Base-by-base conservation (phyloP, 2,329 filamentous ascomycete genomes). In the Diaporthe sp. region DNA sequence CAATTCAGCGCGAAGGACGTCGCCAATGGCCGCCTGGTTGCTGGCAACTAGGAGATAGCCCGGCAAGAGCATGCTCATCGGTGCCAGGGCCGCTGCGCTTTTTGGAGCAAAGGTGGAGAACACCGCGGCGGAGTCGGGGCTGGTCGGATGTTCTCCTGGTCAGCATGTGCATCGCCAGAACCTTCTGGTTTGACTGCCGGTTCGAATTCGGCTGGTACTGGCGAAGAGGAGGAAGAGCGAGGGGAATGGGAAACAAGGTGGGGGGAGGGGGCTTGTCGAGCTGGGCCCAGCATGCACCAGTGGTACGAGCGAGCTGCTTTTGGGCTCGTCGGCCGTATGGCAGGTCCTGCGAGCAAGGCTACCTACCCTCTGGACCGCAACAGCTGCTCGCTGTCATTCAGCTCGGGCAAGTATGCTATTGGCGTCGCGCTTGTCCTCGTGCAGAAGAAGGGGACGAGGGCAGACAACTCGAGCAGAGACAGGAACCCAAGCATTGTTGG, bases 11-110 rank as follows among this genome's bases (percentile, higher is more conserved):
- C 45, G 13, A 8, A 47, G 4, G 10, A 17, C 13, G 22, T 22
- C 30, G 55, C 8, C 68, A 5, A 50, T 30, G 9, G 42, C 64
- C 33, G 35, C 8, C 25, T 75, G 52, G 68, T 68, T 68, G 40
- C 12, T 28, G 4, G 69, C 50, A 8, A 57, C 33, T 6, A 68
- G 13, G n/a, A 30, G 15, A 25, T 68, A 72, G 12, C 73, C 73
- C 25, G 40, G 33, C 64, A 35, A 38, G 9, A 9, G 3, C 2
- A 30, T 12, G 25, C 25, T 47, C 12, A 3, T 1, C 7, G 58
- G 9, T 8, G 25, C 40, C 25, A 19, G 0, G 15, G 58, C 38
- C 15, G 38, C 35, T 5, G n/a, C 8, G 2, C 19, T 7, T 15
- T 30, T 45, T 12, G 25, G 25, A 15, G 38, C 22, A 22, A 19